Conservation (phyloP, 2,329 filamentous ascomycete species). For the Paracamarosporium sp. region DNA sequence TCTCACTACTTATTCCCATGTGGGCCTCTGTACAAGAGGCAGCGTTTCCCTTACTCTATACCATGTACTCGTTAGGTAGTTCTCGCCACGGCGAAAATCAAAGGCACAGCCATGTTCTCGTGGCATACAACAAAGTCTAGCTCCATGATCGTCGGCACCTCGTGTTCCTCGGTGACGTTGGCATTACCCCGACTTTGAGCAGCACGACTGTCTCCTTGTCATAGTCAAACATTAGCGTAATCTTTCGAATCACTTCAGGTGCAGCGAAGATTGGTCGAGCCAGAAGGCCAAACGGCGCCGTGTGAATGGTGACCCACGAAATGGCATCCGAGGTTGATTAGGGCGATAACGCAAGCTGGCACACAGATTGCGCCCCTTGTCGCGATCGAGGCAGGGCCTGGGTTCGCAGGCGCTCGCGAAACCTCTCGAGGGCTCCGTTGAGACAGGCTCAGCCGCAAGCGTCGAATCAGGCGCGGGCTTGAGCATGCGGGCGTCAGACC, state of each 20-base stretch:
- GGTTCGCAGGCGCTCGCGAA: neutral
- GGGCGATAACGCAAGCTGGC: conserved; percentile 1
- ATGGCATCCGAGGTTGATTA: neutral
- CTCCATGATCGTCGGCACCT: neutral
- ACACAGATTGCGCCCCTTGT: neutral
- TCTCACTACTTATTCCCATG: neutral
- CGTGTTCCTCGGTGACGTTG: neutral
- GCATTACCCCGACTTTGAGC: neutral
- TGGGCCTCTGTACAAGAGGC: neutral
- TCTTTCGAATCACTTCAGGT: neutral
- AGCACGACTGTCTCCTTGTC: too few species aligned
- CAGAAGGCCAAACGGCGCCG: neutral
- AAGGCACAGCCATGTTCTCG: neutral
- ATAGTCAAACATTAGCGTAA: neutral
- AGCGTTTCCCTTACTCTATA: neutral
- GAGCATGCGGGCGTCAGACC: neutral
- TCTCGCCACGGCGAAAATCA: neutral
- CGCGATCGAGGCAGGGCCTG: neutral
- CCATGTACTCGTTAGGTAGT: neutral
- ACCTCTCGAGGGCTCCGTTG: neutral
- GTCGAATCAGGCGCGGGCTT: neutral
- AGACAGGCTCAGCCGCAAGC: neutral
- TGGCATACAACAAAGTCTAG: neutral
- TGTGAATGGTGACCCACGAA: neutral
- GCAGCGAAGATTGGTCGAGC: neutral